phyloP scores from a whole-genome alignment of 2,329 filamentous ascomycete genomes.

The Diplodia seriata region DNA sequence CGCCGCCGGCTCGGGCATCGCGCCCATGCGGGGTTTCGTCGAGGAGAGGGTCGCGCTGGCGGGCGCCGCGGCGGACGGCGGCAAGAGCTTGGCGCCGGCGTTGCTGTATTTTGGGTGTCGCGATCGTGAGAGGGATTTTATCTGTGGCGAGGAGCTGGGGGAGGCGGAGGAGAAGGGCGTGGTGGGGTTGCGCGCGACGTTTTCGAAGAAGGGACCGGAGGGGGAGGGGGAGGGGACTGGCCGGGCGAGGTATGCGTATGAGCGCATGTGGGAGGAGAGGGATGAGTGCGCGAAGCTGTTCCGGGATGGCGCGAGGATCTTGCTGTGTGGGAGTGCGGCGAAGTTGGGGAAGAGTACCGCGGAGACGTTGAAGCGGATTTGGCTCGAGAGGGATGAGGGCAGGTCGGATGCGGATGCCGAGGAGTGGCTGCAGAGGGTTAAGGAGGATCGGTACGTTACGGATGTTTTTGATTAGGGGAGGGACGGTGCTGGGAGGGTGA shows the following conservation, averaged over 20 bases:
- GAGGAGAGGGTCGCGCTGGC: conserved; percentile 40
- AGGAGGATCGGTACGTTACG: conserved; percentile 48
- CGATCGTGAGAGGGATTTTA: conserved; percentile 59
- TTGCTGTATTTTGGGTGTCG: conserved; percentile 69
- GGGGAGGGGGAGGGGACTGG: neutral
- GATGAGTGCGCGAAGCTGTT: conserved; percentile 52
- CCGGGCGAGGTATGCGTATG: conserved; percentile 53
- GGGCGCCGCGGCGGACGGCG: conserved; percentile 33
- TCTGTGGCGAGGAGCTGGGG: conserved; percentile 65
- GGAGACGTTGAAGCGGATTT: conserved; percentile 41
- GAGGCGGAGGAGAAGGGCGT: conserved; percentile 43
- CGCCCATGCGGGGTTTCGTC: conserved; percentile 44
- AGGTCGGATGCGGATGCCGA: conserved; percentile 45
- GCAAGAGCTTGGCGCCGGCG: conserved; percentile 63
- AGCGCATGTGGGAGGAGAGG: conserved; percentile 56
- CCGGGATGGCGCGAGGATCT: conserved; percentile 59
- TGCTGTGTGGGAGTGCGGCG: conserved; percentile 66
- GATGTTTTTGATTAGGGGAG: conserved; percentile 45
- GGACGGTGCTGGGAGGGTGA: too few relatives aligned
- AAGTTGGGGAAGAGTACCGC: conserved; percentile 50
- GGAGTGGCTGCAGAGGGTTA: conserved; percentile 46
- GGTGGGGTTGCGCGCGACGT: neutral
- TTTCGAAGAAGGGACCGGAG: conserved; percentile 61
- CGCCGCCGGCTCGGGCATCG: conserved; percentile 42
- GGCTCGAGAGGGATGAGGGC: conserved; percentile 35